phyloP scores from a whole-genome alignment of 2,329 filamentous ascomycete genomes.

The Xylaria sp. region DNA sequence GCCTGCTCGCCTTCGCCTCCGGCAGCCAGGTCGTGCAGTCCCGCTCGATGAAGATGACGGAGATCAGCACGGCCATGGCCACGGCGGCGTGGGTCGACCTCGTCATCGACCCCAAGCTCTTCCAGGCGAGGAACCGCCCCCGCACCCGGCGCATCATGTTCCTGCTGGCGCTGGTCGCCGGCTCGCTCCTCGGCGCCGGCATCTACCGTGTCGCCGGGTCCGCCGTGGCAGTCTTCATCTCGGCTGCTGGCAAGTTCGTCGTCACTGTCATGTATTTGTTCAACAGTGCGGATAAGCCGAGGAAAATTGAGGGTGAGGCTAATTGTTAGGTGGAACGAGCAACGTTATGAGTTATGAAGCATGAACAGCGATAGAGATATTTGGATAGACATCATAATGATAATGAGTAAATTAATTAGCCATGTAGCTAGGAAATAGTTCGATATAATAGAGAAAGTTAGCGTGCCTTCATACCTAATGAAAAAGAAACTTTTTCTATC shows the following conservation, averaged over 20 bases:
- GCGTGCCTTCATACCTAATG: neutral
- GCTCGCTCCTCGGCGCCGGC: constrained; percentile 63
- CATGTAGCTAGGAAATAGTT: neutral
- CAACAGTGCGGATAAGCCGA: constrained; percentile 52
- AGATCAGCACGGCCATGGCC: constrained; percentile 73
- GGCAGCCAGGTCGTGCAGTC: constrained; percentile 70
- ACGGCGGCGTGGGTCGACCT: constrained; percentile 72
- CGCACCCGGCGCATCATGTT: constrained; percentile 64
- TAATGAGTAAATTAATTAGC: neutral
- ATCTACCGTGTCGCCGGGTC: constrained; percentile 59
- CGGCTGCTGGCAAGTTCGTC: constrained; percentile 58
- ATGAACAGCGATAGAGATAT: constrained; percentile 6
- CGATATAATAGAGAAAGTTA: neutral
- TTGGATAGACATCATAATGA: constrained; percentile 14
- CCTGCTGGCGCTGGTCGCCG: constrained; percentile 58
- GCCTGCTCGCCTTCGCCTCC: constrained; percentile 64
- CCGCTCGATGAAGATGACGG: constrained; percentile 64
- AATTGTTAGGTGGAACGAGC: constrained; percentile 20
- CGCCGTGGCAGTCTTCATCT: constrained; percentile 56
- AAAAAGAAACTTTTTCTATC: no score
- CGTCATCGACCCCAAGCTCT: constrained; percentile 64
- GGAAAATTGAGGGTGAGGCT: constrained; percentile 35
- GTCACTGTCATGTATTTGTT: constrained; percentile 59
- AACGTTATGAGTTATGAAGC: constrained; percentile 23
- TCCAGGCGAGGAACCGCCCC: constrained; percentile 59